Evolutionary conservation across 805 yeast genomes (phyloP), one percentile per base, ranked within the genome.

Genomic region (Wickerhamiella bombiphila): DNA sequence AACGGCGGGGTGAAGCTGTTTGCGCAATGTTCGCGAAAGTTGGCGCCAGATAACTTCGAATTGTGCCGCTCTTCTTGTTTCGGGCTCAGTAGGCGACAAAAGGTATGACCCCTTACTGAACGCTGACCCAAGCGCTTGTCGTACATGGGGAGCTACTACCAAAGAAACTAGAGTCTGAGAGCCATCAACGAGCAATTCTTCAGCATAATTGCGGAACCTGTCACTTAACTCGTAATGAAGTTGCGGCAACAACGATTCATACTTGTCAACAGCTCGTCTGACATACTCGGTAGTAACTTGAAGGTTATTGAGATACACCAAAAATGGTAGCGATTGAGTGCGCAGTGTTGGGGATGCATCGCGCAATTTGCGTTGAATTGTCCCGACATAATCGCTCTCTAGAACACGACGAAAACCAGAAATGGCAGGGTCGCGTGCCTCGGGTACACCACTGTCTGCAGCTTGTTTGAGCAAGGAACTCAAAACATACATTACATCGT

Each of bases 401-500:
- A 83, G 54, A 2, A 78, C 69, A 29, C 74, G 64, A 36, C 68
- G 65, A n/a, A 75, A 58, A 39, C 69, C 72, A 5, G 65, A 61
- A 11, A 78, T 54, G 49, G 79, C 70, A 21, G 61, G 64, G 45
- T 68, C 70, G 21, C 76, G 69, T 0, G 76, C 63, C 5, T 64
- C 39, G 3, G 60, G 60, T 42, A 80, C 79, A 0, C 93, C 93
- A 0, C 93, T 70, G 32, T 80, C 76, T 9, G 85, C 62, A 1
- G 75, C 65, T 41, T 76, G 78, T 18, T 74, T 60, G 25, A 85
- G 55, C 14, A 80, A 66, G 26, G 74, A 71, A 50, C 81, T 79
- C 32, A 86, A 59, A 6, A 85, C 72, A 48, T 83, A 64, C 20
- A 82, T 69, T 24, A 81, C 61, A 54, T 91, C 98, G 50, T 91